Base-by-base conservation (phyloP, 192 early-diverging fungal genomes). In the Jimgerdemannia lactiflua region DNA sequence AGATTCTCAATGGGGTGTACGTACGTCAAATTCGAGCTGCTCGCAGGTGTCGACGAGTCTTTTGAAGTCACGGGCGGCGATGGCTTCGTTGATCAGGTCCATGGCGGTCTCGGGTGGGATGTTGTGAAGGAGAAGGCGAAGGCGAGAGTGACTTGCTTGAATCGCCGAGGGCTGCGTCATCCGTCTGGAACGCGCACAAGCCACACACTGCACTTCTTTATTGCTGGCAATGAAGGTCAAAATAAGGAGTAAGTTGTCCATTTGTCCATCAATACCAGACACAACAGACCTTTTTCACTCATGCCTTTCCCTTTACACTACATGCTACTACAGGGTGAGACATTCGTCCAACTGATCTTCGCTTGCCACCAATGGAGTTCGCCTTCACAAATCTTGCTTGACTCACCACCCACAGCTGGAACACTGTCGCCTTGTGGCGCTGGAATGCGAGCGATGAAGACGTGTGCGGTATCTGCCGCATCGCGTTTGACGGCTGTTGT, bases 381-480 rank as follows among this genome's bases (percentile, higher is more conserved):
- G 14, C 14, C 49, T 59, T 59, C 14, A 59, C 49, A 29, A 29
- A 29, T 59, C 49, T 59, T 59, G 14, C 49, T 10, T 59, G 49
- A 59, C 6, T 59, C 14, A 6, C 49, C 14, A 10, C 14, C 49
- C 49, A 59, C 40, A 68, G 67, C 40, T 98, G 95, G 95, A 87
- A 86, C 29, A 91, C 90, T 41, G 94, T 94, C 6, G 95, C 95
- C 0, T 86, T 86, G n/a, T 98, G 96, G 96, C 85, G 82, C 43
- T 98, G 96, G 95, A 89, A 94, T 71, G 86, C 93, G 39, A 81
- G 86, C 3, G 90, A 92, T 54, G 91, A 93, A 19, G 95, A 96
- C 63, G 92, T 95, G 9, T 98, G 97, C 78, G 95, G 96, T 3
- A 97, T 98, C 73, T 98, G 97, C 72, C 89, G 93, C 10, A 86